Evolutionary conservation across 148 eudicot species (phyloP).

Genomic region (Oxyria digyna): DNA sequence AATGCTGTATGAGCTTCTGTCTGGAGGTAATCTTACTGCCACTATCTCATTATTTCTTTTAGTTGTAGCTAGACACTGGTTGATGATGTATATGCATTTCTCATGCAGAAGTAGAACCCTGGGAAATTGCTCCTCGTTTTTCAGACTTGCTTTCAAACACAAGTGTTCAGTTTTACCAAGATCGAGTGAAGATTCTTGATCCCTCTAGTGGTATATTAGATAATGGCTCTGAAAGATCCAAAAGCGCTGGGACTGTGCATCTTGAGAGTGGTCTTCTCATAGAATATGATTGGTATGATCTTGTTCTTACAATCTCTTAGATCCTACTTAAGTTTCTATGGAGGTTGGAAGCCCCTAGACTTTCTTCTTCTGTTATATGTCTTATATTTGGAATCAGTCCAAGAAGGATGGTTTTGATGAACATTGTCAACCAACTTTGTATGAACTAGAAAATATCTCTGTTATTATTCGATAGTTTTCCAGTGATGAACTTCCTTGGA

Average conservation of each 20-base stretch:
- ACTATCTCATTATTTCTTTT: background rate
- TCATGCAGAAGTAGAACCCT: constrained; percentile 82
- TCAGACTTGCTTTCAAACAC: constrained; percentile 77
- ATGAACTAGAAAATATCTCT: background rate
- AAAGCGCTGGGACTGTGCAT: constrained; percentile 70
- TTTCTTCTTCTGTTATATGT: background rate
- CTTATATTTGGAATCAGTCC: background rate
- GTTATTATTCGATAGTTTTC: background rate
- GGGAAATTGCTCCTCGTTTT: constrained; percentile 98
- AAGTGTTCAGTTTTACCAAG: constrained; percentile 62
- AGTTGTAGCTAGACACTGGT: background rate
- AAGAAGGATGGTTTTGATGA: background rate
- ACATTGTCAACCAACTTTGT: background rate
- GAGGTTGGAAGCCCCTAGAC: background rate
- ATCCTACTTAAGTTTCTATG: background rate
- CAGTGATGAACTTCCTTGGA: background rate
- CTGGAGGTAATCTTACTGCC: constrained; percentile 54
- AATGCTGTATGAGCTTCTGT: constrained; percentile 82
- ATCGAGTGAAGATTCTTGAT: constrained; percentile 62
- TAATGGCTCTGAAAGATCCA: constrained; percentile 28
- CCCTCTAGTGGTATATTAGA: constrained; percentile 37
- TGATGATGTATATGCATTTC: constrained; percentile 12
- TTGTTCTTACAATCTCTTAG: constrained; percentile 5
- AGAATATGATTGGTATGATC: constrained; percentile 91
- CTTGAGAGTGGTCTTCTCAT: constrained; percentile 77